These are phyloP conservation scores for Ceratocystis ficicola DNA, from an alignment of 2,329 filamentous ascomycete species.

Conservation along the genomic window DNA sequence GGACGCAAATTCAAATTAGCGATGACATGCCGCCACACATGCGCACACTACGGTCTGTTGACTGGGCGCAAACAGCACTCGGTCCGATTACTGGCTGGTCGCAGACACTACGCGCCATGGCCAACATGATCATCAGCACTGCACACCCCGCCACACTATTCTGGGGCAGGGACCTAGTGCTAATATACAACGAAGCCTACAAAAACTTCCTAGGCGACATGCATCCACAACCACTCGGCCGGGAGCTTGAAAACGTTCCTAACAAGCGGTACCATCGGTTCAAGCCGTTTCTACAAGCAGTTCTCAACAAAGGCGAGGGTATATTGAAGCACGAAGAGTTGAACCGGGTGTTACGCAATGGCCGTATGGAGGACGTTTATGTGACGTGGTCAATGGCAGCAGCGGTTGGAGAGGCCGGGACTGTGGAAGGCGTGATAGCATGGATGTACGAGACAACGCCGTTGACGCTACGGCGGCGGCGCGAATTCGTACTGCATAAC, in stretches of 20 bases:
- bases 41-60: slow-evolving; percentile 55
- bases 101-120: slow-evolving; percentile 60
- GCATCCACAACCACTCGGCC: slow-evolving; percentile 64
- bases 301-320: slow-evolving; percentile 58
- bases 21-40: slow-evolving; percentile 57
- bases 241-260: slow-evolving; percentile 57
- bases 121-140: slow-evolving; percentile 69
- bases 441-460: slow-evolving; percentile 72
- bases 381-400: slow-evolving; percentile 77
- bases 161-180: slow-evolving; percentile 58
- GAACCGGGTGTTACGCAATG: slow-evolving; percentile 57
- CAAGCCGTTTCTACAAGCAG: slow-evolving; percentile 54
- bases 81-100: slow-evolving; percentile 67
- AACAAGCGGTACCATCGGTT: slow-evolving; percentile 62
- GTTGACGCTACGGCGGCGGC: slow-evolving; percentile 62
- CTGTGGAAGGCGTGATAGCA: slow-evolving; percentile 65
- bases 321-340: slow-evolving; percentile 77
- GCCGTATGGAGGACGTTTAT: slow-evolving; percentile 65
- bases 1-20: slow-evolving; percentile 59
- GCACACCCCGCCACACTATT: slow-evolving; percentile 67
- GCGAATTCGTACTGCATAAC: slow-evolving; percentile 67
- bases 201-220: slow-evolving; percentile 61
- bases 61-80: slow-evolving; percentile 62
- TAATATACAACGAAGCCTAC: slow-evolving; percentile 64
- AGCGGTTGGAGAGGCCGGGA: slow-evolving; percentile 60